Evolutionary conservation across 2,329 filamentous ascomycete genomes (phyloP).

Genomic region (Mycosphaerella sp.): DNA sequence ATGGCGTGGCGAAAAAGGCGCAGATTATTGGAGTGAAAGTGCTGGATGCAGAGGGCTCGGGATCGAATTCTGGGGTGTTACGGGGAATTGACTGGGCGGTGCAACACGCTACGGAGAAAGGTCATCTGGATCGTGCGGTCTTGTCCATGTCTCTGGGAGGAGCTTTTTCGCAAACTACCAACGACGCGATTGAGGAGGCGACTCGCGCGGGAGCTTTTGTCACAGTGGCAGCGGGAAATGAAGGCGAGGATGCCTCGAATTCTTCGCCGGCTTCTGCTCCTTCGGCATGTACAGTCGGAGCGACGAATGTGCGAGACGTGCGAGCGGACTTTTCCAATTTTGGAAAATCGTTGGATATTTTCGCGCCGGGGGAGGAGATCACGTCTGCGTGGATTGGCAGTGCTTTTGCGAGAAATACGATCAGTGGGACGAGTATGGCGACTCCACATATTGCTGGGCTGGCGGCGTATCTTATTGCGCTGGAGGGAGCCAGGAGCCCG

Average conservation of each 20-base stretch:
- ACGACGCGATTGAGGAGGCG: slow-evolving; percentile 36
- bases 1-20: slow-evolving; percentile 37
- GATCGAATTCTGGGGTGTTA: slow-evolving; percentile 44
- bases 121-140: slow-evolving; percentile 57
- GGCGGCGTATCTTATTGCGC: slow-evolving; percentile 23
- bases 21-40: slow-evolving; percentile 48
- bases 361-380: slow-evolving; percentile 47
- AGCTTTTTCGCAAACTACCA: slow-evolving; percentile 33
- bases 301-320: slow-evolving; percentile 29
- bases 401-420: slow-evolving; percentile 42
- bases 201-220: slow-evolving; percentile 37
- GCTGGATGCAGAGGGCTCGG: slow-evolving; percentile 39
- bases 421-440: slow-evolving; percentile 45
- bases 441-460: slow-evolving; percentile 23
- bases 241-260: slow-evolving; percentile 27
- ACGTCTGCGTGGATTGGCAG: slow-evolving; percentile 46
- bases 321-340: slow-evolving; percentile 39
- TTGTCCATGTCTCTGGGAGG: slow-evolving; percentile 41
- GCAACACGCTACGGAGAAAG: slow-evolving; percentile 57
- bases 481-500: slow-evolving; percentile 15
- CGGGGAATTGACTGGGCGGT: slow-evolving; percentile 43
- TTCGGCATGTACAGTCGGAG: slow-evolving; percentile 35
- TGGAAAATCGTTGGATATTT: slow-evolving; percentile 37
- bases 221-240: slow-evolving; percentile 36
- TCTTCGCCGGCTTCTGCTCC: slow-evolving; percentile 33